Percentiles rank a stretch among this genome's conserved stretches.
Conservation (phyloP, 2,329 filamentous ascomycete species). For the Magnaporthales sp. region DNA sequence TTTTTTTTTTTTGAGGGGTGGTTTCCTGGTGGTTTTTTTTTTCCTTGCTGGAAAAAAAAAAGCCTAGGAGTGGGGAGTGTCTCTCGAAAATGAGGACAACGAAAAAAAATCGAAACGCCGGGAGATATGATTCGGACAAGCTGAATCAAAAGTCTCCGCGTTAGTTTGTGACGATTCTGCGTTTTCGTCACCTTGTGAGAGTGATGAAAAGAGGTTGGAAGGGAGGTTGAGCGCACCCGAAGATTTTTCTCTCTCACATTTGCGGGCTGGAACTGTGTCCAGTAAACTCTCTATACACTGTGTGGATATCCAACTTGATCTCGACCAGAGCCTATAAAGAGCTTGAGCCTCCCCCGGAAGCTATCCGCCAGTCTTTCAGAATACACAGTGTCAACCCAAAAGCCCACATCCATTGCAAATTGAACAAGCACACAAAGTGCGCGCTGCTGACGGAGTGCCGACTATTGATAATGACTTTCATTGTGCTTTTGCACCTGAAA, state of each 20-base stretch:
- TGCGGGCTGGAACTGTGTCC: too few relatives aligned
- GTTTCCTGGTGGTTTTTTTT: background rate
- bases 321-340: too few relatives aligned
- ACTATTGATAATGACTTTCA: background rate
- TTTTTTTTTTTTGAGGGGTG: background rate
- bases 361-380: too few relatives aligned
- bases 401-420: background rate
- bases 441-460: background rate
- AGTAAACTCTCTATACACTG: too few relatives aligned
- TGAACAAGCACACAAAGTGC: background rate
- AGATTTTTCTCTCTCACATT: too few relatives aligned
- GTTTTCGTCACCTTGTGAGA: background rate
- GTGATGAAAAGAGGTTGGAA: background rate
- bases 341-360: too few relatives aligned
- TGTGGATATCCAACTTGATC: too few relatives aligned
- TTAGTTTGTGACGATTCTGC: background rate
- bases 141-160: background rate
- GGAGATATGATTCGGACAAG: background rate
- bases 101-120: background rate
- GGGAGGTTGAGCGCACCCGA: too few relatives aligned
- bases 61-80: background rate
- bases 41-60: background rate
- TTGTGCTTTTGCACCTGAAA: background rate
- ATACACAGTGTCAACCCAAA: too few relatives aligned
- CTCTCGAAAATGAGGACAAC: background rate